These are phyloP conservation scores for Neurospora sp. DNA, from an alignment of 495 filamentous ascomycete genomes.

Conservation along the genomic window DNA sequence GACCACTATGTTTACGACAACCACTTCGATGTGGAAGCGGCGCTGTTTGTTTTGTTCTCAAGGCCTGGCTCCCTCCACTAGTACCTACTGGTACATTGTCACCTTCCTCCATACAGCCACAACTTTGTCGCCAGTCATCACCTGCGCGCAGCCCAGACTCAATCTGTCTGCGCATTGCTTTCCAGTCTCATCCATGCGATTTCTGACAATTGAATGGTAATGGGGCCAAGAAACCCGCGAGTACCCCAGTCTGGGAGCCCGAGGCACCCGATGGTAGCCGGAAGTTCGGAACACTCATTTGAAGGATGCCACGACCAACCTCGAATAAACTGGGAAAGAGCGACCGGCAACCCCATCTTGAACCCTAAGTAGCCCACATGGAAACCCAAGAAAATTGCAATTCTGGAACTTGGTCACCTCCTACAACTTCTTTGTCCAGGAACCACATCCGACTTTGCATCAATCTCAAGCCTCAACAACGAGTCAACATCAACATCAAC, in stretches of 20 bases:
- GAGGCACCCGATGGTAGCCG: neutral
- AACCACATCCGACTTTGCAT: neutral
- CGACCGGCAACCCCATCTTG: neutral
- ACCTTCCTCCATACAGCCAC: too few species aligned
- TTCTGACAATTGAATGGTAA: neutral
- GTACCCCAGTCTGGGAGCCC: neutral
- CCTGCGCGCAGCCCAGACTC: too few species aligned
- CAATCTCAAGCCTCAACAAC: neutral
- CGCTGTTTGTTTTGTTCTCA: too few species aligned
- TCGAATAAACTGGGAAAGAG: neutral
- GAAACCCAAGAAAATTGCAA: neutral
- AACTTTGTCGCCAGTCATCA: too few species aligned
- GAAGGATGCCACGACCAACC: neutral
- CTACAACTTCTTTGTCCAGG: neutral
- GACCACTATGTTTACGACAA: too few species aligned
- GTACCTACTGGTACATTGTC: too few species aligned
- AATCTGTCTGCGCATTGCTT: too few species aligned
- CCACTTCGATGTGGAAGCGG: too few species aligned
- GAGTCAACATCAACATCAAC: neutral
- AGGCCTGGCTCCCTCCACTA: too few species aligned
- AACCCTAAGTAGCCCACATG: neutral
- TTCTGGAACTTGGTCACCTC: neutral
- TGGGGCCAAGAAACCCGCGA: neutral
- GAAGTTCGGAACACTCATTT: neutral
- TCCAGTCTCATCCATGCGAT: neutral